These are phyloP conservation scores for Aureobasidium uvarum DNA, from an alignment of 2,329 filamentous ascomycete genomes.

Conservation along the genomic window DNA sequence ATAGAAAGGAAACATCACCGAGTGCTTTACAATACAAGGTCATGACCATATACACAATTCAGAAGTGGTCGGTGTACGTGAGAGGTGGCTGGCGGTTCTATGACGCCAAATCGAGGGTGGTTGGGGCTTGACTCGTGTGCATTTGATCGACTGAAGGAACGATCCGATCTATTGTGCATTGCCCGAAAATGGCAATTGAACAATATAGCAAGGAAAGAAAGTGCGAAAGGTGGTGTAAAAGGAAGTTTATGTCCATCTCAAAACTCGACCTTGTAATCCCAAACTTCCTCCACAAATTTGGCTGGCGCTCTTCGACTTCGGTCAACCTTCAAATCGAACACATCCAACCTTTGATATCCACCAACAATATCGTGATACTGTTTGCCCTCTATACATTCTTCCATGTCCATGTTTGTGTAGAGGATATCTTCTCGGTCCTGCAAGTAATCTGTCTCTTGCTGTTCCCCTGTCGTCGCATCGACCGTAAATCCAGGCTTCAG, in stretches of 20 bases:
- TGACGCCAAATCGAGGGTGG: not conserved
- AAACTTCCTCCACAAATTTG: slow-evolving; percentile 30
- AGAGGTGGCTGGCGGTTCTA: not conserved
- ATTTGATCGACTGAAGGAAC: not conserved
- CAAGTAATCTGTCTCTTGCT: slow-evolving; percentile 40
- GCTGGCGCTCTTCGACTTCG: slow-evolving; percentile 42
- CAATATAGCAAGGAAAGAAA: not conserved
- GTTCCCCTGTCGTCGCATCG: slow-evolving; percentile 29
- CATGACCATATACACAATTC: too few species aligned
- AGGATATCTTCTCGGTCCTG: slow-evolving; percentile 51
- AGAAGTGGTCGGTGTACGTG: not conserved
- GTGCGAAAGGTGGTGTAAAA: not conserved
- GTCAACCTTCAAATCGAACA: slow-evolving; percentile 54
- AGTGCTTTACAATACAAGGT: too few species aligned
- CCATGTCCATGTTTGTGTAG: slow-evolving; percentile 54
- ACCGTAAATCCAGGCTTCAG: slow-evolving; percentile 43
- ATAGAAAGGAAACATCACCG: not conserved
- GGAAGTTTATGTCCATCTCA: not conserved
- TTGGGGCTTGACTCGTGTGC: not conserved
- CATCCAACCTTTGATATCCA: slow-evolving; percentile 55
- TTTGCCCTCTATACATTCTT: slow-evolving; percentile 55
- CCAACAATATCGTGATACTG: slow-evolving; percentile 59
- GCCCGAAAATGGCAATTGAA: not conserved
- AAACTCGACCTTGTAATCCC: not conserved
- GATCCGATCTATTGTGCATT: not conserved